Evolutionary conservation across 495 filamentous ascomycete species (phyloP).

Genomic region (Penicillium atrosanguineum): DNA sequence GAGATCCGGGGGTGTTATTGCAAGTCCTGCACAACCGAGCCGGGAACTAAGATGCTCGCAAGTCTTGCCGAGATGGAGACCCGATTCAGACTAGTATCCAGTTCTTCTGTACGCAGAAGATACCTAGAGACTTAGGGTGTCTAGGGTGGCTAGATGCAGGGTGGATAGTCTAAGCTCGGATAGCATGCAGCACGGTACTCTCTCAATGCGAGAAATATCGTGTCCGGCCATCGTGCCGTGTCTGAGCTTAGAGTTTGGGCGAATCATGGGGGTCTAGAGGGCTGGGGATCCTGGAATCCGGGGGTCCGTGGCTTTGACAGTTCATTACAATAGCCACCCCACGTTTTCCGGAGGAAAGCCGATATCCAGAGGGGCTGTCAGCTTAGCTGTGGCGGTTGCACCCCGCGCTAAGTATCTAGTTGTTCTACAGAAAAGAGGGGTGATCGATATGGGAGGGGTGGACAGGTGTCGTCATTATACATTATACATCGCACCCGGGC

Average conservation of each 20-base stretch:
- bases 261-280: not conserved
- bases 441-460: not conserved
- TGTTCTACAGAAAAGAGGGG: not conserved
- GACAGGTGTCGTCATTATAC: constrained; percentile 1
- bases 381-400: constrained; percentile 2
- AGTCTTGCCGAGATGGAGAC: constrained; percentile 12
- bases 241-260: constrained; percentile 2
- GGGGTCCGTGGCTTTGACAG: not conserved
- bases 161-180: too few species aligned
- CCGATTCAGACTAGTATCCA: constrained; percentile 5
- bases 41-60: constrained; percentile 7
- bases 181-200: too few species aligned
- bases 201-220: not conserved
- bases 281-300: too few species aligned
- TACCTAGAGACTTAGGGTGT: too few species aligned
- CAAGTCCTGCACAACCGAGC: constrained; percentile 6
- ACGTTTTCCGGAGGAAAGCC: constrained; percentile 9
- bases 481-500: constrained; percentile 1
- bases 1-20: not conserved
- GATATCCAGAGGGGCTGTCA: not conserved
- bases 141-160: too few species aligned
- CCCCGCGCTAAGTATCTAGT: not conserved
- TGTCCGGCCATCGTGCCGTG: constrained; percentile 11
- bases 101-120: too few species aligned
- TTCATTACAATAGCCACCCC: not conserved